Evolutionary conservation across 2,329 filamentous ascomycete species (phyloP).

Genomic region (Hypoxylon rubiginosum): DNA sequence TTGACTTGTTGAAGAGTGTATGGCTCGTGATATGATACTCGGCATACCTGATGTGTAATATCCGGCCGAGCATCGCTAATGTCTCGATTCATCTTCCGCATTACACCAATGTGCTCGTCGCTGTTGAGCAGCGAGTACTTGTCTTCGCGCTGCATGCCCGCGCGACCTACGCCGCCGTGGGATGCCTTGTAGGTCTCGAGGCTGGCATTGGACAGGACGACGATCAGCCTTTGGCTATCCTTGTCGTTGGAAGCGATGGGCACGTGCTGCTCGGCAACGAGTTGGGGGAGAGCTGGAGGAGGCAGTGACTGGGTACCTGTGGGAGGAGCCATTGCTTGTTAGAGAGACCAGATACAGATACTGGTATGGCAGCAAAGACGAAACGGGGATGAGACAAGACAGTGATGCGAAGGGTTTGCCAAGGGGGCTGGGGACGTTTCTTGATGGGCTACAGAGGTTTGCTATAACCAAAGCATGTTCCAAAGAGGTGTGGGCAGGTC

Average conservation of each 20-base stretch:
- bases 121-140: slow-evolving; percentile 99
- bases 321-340: slow-evolving; percentile 47
- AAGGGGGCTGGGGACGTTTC: not conserved
- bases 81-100: slow-evolving; percentile 99
- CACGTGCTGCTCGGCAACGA: slow-evolving; percentile 92
- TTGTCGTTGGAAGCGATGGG: slow-evolving; percentile 90
- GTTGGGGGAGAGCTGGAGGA: slow-evolving; percentile 87
- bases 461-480: slow-evolving; percentile 10
- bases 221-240: slow-evolving; percentile 90
- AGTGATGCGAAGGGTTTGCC: not conserved
- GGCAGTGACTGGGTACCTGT: slow-evolving; percentile 94
- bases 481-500: slow-evolving; percentile 13
- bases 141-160: slow-evolving; percentile 80
- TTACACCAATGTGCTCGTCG: slow-evolving; percentile 98
- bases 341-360: slow-evolving; percentile 24
- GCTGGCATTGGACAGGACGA: slow-evolving; percentile 96
- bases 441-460: slow-evolving; percentile 6
- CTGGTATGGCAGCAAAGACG: not conserved
- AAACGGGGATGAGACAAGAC: not conserved
- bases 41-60: slow-evolving; percentile 94
- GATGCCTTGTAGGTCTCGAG: slow-evolving; percentile 97
- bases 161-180: slow-evolving; percentile 73
- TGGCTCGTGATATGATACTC: slow-evolving; percentile 29
- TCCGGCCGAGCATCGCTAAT: slow-evolving; percentile 98
- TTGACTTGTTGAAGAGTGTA: slow-evolving; percentile 39